Percentiles rank a stretch among this genome's conserved stretches.
phyloP scores from a whole-genome alignment of 768 basidiomycete genomes.

The Podaxis mareebaensis region DNA sequence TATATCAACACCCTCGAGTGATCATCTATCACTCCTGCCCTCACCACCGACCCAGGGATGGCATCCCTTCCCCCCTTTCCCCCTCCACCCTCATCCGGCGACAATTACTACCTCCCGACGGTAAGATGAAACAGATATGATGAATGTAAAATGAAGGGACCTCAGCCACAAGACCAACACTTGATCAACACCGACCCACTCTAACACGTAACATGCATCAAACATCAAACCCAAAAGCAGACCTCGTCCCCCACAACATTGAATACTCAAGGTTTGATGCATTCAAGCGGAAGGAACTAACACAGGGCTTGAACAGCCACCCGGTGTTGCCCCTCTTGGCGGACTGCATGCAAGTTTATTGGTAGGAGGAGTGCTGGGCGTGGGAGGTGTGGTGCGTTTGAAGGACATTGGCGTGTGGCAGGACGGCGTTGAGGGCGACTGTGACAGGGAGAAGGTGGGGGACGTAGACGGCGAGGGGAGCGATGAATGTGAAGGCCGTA shows the following conservation, averaged over 20 bases:
- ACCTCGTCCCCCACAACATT: background rate
- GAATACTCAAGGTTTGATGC: background rate
- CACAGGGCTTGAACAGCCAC: background rate
- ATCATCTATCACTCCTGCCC: background rate
- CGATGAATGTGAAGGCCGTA: background rate
- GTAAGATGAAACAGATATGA: no score
- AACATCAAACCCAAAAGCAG: background rate
- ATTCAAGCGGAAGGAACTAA: background rate
- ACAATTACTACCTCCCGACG: no score
- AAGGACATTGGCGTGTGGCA: conserved; percentile 15
- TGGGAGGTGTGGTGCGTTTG: conserved; percentile 4
- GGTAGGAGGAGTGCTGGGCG: no score
- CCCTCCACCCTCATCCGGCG: background rate
- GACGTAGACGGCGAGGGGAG: background rate
- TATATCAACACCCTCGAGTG: background rate
- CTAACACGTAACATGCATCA: no score
- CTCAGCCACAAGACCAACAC: no score
- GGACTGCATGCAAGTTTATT: background rate
- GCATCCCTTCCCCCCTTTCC: background rate
- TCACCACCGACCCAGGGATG: background rate
- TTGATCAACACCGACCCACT: no score
- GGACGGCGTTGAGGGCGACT: conserved; percentile 4
- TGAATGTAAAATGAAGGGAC: no score
- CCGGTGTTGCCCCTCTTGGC: background rate
- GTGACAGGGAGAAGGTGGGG: background rate